These are phyloP conservation scores for Elsinoe necatrix DNA, from an alignment of 2,329 filamentous ascomycete species.

Conservation along the genomic window DNA sequence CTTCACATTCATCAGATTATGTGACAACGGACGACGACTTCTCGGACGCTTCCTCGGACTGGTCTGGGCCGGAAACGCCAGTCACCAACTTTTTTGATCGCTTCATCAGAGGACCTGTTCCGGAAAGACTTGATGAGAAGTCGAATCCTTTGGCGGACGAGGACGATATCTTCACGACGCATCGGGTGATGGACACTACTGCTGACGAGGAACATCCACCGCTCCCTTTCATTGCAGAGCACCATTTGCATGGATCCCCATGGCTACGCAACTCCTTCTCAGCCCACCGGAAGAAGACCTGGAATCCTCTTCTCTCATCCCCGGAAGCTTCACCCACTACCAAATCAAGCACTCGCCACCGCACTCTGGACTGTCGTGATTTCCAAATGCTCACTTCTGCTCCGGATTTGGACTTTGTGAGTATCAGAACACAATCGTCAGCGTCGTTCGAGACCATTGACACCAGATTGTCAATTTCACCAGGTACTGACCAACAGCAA, in stretches of 20 bases:
- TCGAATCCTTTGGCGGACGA: not conserved
- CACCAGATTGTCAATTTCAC: not conserved
- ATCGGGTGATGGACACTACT: no score
- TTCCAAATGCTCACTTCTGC: not conserved
- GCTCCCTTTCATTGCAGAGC: not conserved
- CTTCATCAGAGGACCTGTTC: not conserved
- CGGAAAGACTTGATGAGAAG: not conserved
- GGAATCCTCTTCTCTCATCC: not conserved
- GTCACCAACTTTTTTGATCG: conserved; percentile 12
- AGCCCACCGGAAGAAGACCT: not conserved
- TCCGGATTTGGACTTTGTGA: not conserved
- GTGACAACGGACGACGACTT: conserved; percentile 7
- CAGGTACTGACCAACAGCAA: not conserved
- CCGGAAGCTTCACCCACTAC: not conserved
- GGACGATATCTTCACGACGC: no score
- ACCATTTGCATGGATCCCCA: not conserved
- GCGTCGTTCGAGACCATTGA: not conserved
- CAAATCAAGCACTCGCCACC: not conserved
- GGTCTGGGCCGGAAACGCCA: conserved; percentile 4
- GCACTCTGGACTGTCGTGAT: not conserved
- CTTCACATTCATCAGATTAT: not conserved
- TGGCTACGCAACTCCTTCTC: not conserved
- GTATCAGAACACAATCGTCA: conserved; percentile 7
- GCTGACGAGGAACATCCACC: not conserved
- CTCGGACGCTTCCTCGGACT: conserved; percentile 1